A percentile compares a stretch with the other conserved stretches of the same genome.
These are phyloP conservation scores for Halocafeteria seosinensis DNA, from an alignment of 108 stramenopile genomes.

Conservation along the genomic window DNA sequence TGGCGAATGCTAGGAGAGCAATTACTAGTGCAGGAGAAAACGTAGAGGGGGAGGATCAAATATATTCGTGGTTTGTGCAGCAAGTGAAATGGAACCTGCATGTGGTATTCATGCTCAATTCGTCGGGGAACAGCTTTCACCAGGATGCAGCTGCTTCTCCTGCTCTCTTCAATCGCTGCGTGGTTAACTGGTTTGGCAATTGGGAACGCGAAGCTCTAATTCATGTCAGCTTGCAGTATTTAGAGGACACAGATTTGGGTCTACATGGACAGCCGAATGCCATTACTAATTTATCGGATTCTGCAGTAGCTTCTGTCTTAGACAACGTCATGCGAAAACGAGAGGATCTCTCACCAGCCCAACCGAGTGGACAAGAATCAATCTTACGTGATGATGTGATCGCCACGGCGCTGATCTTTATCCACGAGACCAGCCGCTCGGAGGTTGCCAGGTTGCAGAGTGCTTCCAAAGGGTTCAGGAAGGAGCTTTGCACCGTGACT, in stretches of 20 bases:
- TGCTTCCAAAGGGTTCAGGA: conserved; percentile 22
- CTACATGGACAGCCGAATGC: conserved; percentile 60
- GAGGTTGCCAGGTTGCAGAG: conserved; percentile 48
- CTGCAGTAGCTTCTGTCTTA: not conserved
- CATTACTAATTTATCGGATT: not conserved
- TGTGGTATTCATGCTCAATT: conserved; percentile 97
- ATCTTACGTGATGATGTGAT: too few species aligned
- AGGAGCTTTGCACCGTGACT: conserved; percentile 58
- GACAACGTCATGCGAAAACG: conserved; percentile 6
- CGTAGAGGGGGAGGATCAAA: conserved; percentile 72
- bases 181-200: conserved; percentile 98
- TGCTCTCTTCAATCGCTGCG: conserved; percentile 96
- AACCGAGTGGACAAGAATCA: conserved; percentile 64
- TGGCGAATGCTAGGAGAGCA: conserved; percentile 18
- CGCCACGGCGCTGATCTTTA: conserved; percentile 69
- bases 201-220: conserved; percentile 79
- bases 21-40: conserved; percentile 19
- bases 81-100: conserved; percentile 87
- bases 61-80: conserved; percentile 66
- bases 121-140: conserved; percentile 58
- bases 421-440: conserved; percentile 45
- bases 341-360: conserved; percentile 47
- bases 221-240: conserved; percentile 61
- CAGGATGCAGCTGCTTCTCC: conserved; percentile 83
- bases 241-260: conserved; percentile 47